Base-by-base conservation (phyloP, 768 basidiomycete species). In the Pleurotus djamor region DNA sequence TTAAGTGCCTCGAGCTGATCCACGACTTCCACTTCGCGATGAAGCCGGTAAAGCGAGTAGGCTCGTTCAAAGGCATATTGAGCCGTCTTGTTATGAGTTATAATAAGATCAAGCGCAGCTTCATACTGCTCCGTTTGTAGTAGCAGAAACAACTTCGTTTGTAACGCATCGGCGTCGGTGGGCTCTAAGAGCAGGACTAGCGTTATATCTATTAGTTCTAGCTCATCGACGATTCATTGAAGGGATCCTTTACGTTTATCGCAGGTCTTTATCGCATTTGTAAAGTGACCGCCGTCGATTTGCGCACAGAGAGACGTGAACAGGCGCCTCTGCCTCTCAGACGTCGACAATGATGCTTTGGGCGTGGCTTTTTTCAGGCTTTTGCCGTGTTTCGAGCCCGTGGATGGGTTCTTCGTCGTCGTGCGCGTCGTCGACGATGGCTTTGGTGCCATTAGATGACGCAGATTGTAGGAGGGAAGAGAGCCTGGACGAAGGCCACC, bases 181-280 rank as follows among this genome's bases (percentile, higher is more conserved):
- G 91, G 85, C 41, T 84, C 79, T 34, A 94, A 72, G 14, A 81
- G 77, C 47, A 95, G 79, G 61, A 96, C 95, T 96, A 63, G 14
- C 16, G 35, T 6, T 34, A 57, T 56, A 17, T 10, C 8, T 5
- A 50, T 45, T 33, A 64, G 59, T 60, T 62, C 32, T 64, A 61
- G 64, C 66, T 64, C 41, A 55, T 59, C 41, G 35, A 61, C 48
- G 2, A 16, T 17, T 59, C 44, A 34, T 10, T 48, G 4, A n/a
- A 33, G 4, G 52, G 12, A 58, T 33, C 55, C 78, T 85, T 59
- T 66, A 93, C 95, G 90, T 78, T 93, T 94, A 73, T 94, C 89
- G 77, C 92, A 95, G 62, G 94, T 95, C 81, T 88, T 92, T 68
- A 94, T 81, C 32, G 93, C 94, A 66, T 93, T 94, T 47, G 75